Base-by-base conservation (phyloP, 2,329 filamentous ascomycete species). In the Venturiaceae sp. region DNA sequence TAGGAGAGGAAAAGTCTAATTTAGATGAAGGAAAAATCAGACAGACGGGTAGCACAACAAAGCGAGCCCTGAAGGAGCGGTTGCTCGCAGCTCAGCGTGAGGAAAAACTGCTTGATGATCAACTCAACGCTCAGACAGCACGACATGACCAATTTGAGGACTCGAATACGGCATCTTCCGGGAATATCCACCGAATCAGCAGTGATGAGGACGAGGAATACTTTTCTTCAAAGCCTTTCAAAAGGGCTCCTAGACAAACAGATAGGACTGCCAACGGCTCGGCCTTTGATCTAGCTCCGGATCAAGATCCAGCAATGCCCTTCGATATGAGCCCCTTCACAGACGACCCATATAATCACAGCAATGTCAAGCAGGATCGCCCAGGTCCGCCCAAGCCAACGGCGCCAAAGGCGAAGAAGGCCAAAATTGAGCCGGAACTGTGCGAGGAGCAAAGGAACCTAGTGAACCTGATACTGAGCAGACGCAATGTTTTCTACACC, bases 401-500 rank as follows among this genome's bases (percentile, higher is more conserved):
- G 21, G 33, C 32, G 21, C 30, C 50, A 53, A 34, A 30, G n/a
- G 30, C 50, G 23, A 53, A 53, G 13, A 34, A 50, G 23, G 37
- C 41, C 3, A 57, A 57, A 21, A 14, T 28, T 26, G 55, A 57
- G 21, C 55, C 55, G 6, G 37, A 32, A 1, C 72, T 83, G 14
- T 78, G 74, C 53, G 63, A 68, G 5, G 79, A 82, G 63, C 78
- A 83, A 64, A 65, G 69, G 9, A 68, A 68, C 2, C 64, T 84
- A 2, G 76, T 83, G 0, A 69, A 82, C 1, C 68, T 81, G 0
- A 81, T 84, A 28, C 60, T 75, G 3, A 69, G 68, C 2, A 80
- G 82, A 0, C 61, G 65, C 1, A 86, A 86, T 57, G 80, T 86
- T 9, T 87, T 86, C 65, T 86, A 81, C 63, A 86, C 83, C 0